A percentile compares a stretch with the other conserved stretches of the same genome.
Conservation (phyloP, 2,329 filamentous ascomycete species). For the Trichoderma sp. region DNA sequence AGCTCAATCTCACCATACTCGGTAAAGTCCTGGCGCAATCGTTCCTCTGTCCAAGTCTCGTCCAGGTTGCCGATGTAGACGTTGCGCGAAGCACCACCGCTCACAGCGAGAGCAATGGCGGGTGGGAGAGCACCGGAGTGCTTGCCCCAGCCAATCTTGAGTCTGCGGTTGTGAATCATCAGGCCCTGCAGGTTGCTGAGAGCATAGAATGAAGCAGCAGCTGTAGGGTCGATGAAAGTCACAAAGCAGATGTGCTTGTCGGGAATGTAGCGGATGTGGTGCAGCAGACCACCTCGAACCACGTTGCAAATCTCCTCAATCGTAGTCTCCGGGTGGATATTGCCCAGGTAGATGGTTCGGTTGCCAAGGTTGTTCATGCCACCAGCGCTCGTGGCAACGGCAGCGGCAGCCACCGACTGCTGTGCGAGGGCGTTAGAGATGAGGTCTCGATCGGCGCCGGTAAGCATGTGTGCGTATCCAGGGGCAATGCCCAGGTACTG, state of each 20-base stretch:
- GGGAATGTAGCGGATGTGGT: conserved; percentile 98
- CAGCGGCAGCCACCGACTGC: conserved; percentile 94
- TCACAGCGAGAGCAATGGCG: conserved; percentile 93
- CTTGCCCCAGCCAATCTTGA: conserved; percentile 99
- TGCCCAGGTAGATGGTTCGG: conserved; percentile 95
- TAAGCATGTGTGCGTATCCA: conserved; percentile 93
- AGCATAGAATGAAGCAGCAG: conserved; percentile 96
- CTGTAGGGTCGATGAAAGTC: conserved; percentile 98
- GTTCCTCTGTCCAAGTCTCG: conserved; percentile 95
- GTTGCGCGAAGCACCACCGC: conserved; percentile 94
- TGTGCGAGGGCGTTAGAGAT: conserved; percentile 96
- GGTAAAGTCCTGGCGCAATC: conserved; percentile 92
- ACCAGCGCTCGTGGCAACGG: conserved; percentile 93
- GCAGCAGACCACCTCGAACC: conserved; percentile 88
- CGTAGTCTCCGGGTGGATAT: conserved; percentile 98
- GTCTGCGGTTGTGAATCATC: conserved; percentile 97
- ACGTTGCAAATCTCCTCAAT: conserved; percentile 99
- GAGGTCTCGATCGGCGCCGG: conserved; percentile 91
- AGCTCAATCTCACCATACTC: conserved; percentile 98
- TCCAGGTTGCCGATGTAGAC: conserved; percentile 98
- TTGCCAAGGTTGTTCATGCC: conserved; percentile 98
- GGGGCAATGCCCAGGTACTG: conserved; percentile 97
- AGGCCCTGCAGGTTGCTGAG: conserved; percentile 95
- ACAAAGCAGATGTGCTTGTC: conserved; percentile 99
- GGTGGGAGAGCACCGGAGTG: conserved; percentile 95